A percentile compares a stretch with the other conserved stretches of the same genome.
Evolutionary conservation across 345 rosid species (phyloP).

Genomic region (Eucalyptus marginata): DNA sequence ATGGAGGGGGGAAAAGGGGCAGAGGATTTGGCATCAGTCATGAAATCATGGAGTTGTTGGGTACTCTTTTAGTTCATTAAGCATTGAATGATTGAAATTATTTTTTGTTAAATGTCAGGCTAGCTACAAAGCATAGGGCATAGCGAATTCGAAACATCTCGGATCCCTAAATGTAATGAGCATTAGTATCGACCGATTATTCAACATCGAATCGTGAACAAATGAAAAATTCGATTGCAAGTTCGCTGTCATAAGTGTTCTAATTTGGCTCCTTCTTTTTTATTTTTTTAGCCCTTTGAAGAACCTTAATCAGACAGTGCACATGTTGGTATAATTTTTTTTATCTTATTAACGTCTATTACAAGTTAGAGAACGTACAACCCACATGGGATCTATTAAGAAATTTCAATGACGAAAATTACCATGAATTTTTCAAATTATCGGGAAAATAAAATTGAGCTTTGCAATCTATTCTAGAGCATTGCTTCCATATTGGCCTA

Average conservation of each 20-base stretch:
- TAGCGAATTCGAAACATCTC: background rate
- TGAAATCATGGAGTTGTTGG: background rate
- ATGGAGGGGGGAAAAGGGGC: too few species aligned
- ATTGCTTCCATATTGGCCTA: too few species aligned
- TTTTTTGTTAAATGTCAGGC: background rate
- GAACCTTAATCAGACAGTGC: too few species aligned
- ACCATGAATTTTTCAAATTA: too few species aligned
- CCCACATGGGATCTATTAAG: too few species aligned
- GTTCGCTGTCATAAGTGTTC: background rate
- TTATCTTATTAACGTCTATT: too few species aligned
- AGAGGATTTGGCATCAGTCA: background rate
- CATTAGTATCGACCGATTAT: accelerated
- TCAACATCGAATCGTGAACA: background rate
- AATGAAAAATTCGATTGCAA: background rate
- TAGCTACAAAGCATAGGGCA: background rate
- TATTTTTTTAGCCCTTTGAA: too few species aligned
- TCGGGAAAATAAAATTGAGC: too few species aligned
- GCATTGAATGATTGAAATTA: background rate
- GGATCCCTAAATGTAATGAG: background rate
- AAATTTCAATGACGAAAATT: too few species aligned
- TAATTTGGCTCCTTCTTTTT: background rate
- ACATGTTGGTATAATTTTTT: too few species aligned
- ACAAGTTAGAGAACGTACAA: too few species aligned
- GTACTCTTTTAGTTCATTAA: background rate
- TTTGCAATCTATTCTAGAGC: too few species aligned